A percentile compares a stretch with the other conserved stretches of the same genome.
Conservation (phyloP, 2,329 filamentous ascomycete species). For the Neonectria punicea region DNA sequence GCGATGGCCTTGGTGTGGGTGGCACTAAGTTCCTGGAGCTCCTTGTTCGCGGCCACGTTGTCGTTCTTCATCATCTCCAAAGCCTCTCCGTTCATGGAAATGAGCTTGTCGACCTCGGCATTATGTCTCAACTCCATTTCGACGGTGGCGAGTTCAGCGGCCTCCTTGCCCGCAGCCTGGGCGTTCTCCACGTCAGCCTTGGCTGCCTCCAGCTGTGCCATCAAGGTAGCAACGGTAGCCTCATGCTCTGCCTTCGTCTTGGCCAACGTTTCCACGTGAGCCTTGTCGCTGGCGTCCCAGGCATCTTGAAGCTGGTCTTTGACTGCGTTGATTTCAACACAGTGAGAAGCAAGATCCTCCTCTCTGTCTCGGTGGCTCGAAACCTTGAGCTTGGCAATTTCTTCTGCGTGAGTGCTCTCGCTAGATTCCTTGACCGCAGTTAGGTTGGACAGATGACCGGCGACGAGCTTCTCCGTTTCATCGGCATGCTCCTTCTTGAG, state of each 20-base stretch:
- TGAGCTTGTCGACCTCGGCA: constrained; percentile 59
- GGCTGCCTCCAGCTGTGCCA: constrained; percentile 46
- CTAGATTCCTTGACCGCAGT: constrained; percentile 44
- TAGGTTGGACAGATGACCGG: constrained; percentile 47
- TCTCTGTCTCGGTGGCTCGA: constrained; percentile 47
- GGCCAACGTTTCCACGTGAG: constrained; percentile 49
- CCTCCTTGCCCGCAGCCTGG: constrained; percentile 55
- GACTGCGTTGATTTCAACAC: constrained; percentile 52
- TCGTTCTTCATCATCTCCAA: constrained; percentile 55
- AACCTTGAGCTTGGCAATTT: constrained; percentile 48
- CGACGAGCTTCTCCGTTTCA: constrained; percentile 49
- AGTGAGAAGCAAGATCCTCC: constrained; percentile 45
- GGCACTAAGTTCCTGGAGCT: constrained; percentile 56
- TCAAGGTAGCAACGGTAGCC: constrained; percentile 27
- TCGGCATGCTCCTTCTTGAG: constrained; percentile 55
- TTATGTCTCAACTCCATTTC: constrained; percentile 59
- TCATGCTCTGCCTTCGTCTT: constrained; percentile 45
- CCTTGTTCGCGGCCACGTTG: constrained; percentile 50
- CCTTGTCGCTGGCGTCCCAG: constrained; percentile 51
- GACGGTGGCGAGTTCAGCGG: constrained; percentile 57
- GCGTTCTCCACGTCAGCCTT: constrained; percentile 60
- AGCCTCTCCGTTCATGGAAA: constrained; percentile 54
- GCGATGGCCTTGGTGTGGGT: constrained; percentile 53
- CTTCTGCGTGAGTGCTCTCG: constrained; percentile 42
- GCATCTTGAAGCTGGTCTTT: constrained; percentile 55